Evolutionary conservation across 2,329 filamentous ascomycete species (phyloP).

Genomic region (Alternaria tenuissima): DNA sequence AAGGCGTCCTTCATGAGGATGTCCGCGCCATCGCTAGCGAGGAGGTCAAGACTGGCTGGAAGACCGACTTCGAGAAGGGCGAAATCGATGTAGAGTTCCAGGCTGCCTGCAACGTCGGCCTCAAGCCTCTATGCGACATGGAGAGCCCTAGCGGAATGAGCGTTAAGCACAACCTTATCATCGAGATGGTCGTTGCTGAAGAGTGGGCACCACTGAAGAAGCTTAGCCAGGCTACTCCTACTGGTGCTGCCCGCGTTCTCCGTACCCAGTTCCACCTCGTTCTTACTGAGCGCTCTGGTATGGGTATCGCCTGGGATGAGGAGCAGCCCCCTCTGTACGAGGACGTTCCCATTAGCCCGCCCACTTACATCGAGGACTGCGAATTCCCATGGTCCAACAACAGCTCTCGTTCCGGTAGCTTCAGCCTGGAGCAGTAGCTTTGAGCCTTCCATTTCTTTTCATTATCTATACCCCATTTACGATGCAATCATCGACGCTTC

Average conservation of each 20-base stretch:
- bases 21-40: constrained; percentile 80
- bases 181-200: constrained; percentile 94
- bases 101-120: constrained; percentile 66
- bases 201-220: constrained; percentile 78
- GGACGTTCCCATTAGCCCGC: constrained; percentile 88
- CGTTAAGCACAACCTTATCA: constrained; percentile 83
- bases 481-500: constrained; percentile 14
- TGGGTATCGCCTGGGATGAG: constrained; percentile 96
- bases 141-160: constrained; percentile 77
- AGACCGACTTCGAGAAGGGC: constrained; percentile 76
- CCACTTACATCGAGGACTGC: constrained; percentile 57
- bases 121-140: constrained; percentile 79
- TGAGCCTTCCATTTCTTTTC: background rate
- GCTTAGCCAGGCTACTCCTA: constrained; percentile 79
- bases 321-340: constrained; percentile 94
- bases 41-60: constrained; percentile 89
- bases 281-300: constrained; percentile 82
- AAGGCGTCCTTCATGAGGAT: constrained; percentile 77
- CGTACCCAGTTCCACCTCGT: constrained; percentile 88
- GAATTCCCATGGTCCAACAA: constrained; percentile 30
- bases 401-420: constrained; percentile 36
- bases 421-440: constrained; percentile 27
- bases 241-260: constrained; percentile 87
- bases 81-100: constrained; percentile 84
- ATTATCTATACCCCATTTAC: constrained; percentile 10